A percentile compares a stretch with the other conserved stretches of the same genome.
These are phyloP conservation scores for Zygoascus flipseniorum DNA, from an alignment of 805 yeast genomes.

Conservation along the genomic window DNA sequence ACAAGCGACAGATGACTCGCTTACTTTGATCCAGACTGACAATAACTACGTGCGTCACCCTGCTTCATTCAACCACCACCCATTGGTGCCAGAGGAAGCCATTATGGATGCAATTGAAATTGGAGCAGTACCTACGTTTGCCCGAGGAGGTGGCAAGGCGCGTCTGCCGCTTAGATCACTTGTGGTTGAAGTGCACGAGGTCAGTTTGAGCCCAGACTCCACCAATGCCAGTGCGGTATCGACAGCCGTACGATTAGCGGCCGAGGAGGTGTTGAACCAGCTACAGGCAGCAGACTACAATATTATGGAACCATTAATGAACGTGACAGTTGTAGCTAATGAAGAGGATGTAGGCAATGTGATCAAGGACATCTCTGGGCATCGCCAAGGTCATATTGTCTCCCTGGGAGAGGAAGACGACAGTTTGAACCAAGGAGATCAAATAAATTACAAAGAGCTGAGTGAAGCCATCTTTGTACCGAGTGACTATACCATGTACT, in stretches of 20 bases:
- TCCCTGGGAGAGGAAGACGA: constrained; percentile 51
- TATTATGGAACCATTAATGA: constrained; percentile 84
- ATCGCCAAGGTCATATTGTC: constrained; percentile 65
- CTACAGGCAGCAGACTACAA: constrained; percentile 31
- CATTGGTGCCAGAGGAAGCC: constrained; percentile 22
- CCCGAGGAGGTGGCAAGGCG: constrained; percentile 35
- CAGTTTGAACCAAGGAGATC: not conserved
- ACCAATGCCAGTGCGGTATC: constrained; percentile 34
- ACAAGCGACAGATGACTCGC: constrained; percentile 14
- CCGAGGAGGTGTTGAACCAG: constrained; percentile 31
- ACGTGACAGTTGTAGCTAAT: constrained; percentile 53
- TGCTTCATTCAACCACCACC: constrained; percentile 17
- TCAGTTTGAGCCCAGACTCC: constrained; percentile 48
- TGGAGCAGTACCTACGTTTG: constrained; percentile 33
- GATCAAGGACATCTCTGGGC: constrained; percentile 72
- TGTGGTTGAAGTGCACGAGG: constrained; percentile 42
- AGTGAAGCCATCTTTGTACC: constrained; percentile 65
- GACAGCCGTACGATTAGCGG: constrained; percentile 38
- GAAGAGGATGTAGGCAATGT: constrained; percentile 75
- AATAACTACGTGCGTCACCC: constrained; percentile 27
- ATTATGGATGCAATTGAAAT: constrained; percentile 21
- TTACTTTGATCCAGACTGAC: constrained; percentile 23
- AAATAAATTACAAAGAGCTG: constrained; percentile 17
- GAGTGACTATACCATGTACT: constrained; percentile 44
- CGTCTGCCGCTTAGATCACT: constrained; percentile 53